Evolutionary conservation across 2,329 filamentous ascomycete species (phyloP).

Genomic region (Colletotrichum sp.): DNA sequence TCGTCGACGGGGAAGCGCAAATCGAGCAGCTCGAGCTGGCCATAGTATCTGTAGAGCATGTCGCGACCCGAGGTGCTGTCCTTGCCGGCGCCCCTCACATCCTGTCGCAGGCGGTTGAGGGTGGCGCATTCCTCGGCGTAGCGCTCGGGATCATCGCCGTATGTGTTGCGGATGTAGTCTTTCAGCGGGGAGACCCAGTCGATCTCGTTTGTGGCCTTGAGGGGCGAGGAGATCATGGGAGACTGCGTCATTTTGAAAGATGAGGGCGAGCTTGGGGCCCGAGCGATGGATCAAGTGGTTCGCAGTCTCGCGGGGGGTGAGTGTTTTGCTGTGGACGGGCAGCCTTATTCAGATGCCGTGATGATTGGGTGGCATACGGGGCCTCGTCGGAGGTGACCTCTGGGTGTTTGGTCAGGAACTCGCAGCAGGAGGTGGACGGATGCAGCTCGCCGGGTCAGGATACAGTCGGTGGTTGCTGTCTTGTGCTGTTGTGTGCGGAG

Average conservation of each 20-base stretch:
- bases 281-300: background rate
- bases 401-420: background rate
- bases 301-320: background rate
- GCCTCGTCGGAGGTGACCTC: constrained; percentile 12
- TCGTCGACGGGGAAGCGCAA: constrained; percentile 96
- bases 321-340: background rate
- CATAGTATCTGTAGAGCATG: constrained; percentile 95
- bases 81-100: constrained; percentile 96
- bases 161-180: constrained; percentile 88
- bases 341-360: constrained; percentile 16
- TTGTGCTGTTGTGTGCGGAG: constrained; percentile 7
- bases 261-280: constrained; percentile 5
- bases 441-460: constrained; percentile 14
- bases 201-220: constrained; percentile 96
- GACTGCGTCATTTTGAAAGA: constrained; percentile 73
- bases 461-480: constrained; percentile 6
- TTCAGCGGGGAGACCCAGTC: constrained; percentile 96
- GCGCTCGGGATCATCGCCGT: constrained; percentile 95
- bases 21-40: constrained; percentile 93
- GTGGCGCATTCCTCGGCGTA: constrained; percentile 96
- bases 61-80: constrained; percentile 94
- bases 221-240: constrained; percentile 93
- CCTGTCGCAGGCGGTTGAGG: constrained; percentile 92
- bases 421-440: constrained; percentile 4
- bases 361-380: constrained; percentile 17